Percentiles rank a stretch among this genome's conserved stretches.
Evolutionary conservation across 345 rosid species (phyloP).

Genomic region (Bretschneidera sinensis): DNA sequence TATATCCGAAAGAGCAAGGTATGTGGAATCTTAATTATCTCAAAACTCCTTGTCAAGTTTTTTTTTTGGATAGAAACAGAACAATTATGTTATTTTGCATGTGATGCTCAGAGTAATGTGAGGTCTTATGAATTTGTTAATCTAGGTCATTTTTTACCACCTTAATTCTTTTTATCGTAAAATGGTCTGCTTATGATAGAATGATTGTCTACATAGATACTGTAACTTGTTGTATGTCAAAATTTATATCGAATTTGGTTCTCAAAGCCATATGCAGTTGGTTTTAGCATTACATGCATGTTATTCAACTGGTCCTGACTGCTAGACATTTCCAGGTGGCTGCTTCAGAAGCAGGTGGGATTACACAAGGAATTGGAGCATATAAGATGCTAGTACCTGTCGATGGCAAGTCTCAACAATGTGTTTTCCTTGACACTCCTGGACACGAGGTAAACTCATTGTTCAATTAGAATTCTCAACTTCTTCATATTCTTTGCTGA

Average conservation of each 20-base stretch:
- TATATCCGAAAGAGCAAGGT: slow-evolving; percentile 94
- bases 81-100: too few relatives aligned
- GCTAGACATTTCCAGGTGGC: slow-evolving; percentile 63
- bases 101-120: not conserved
- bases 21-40: slow-evolving; percentile 24
- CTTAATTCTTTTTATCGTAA: not conserved
- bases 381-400: slow-evolving; percentile 74
- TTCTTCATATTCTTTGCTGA: slow-evolving; percentile 8
- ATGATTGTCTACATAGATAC: slow-evolving; percentile 1
- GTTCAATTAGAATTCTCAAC: not conserved
- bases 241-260: too few relatives aligned
- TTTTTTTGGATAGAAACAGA: too few relatives aligned
- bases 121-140: slow-evolving; percentile 3
- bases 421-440: slow-evolving; percentile 98
- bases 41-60: not conserved
- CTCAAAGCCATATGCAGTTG: slow-evolving; percentile 4
- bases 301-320: slow-evolving; percentile 22
- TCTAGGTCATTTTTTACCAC: not conserved
- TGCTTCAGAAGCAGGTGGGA: slow-evolving; percentile 96
- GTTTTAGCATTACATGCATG: slow-evolving; percentile 6
- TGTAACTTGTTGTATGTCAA: not conserved
- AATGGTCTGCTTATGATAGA: slow-evolving; percentile 1
- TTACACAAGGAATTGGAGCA: slow-evolving; percentile 98
- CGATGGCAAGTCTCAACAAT: slow-evolving; percentile 71
- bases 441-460: slow-evolving; percentile 79